Percentiles rank a stretch among this genome's conserved stretches.
phyloP scores from a whole-genome alignment of 1,284 basidiomycete species.

The Fomitopsis pinicola region DNA sequence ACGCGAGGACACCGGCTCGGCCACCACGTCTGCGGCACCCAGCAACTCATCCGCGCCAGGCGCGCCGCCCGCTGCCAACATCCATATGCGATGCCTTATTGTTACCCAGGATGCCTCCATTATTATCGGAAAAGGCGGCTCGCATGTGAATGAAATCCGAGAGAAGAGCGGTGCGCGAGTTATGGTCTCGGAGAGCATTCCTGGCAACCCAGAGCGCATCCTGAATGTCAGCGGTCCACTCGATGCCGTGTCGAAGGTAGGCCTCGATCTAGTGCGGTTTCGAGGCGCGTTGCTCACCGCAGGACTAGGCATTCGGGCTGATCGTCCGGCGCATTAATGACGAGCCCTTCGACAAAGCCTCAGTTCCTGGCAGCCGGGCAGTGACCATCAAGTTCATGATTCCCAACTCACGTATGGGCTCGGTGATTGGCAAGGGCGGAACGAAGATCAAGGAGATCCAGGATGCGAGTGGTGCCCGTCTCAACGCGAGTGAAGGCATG shows the following conservation, averaged over 20 bases:
- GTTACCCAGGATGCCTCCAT: slow-evolving; percentile 99
- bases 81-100: slow-evolving; percentile 94
- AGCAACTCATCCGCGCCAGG: slow-evolving; percentile 28
- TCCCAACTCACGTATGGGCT: slow-evolving; percentile 99
- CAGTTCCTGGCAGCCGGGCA: slow-evolving; percentile 94
- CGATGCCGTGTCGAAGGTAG: slow-evolving; percentile 95
- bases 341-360: slow-evolving; percentile 97
- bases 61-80: slow-evolving; percentile 61
- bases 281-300: neutral
- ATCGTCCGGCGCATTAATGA: slow-evolving; percentile 99
- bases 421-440: slow-evolving; percentile 96
- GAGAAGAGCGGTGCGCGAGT: slow-evolving; percentile 96
- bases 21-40: slow-evolving; percentile 39
- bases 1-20: slow-evolving; percentile 27
- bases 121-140: slow-evolving; percentile 96
- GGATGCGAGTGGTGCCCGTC: slow-evolving; percentile 92
- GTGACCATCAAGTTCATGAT: slow-evolving; percentile 99
- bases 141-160: slow-evolving; percentile 97
- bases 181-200: slow-evolving; percentile 94
- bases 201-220: slow-evolving; percentile 97
- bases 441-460: slow-evolving; percentile 99
- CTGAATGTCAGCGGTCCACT: slow-evolving; percentile 96
- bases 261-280: slow-evolving; percentile 18
- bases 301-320: slow-evolving; percentile 87
- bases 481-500: slow-evolving; percentile 98